Conservation (phyloP, 129 eudicot genomes). For the Dittrichia graveolens region DNA sequence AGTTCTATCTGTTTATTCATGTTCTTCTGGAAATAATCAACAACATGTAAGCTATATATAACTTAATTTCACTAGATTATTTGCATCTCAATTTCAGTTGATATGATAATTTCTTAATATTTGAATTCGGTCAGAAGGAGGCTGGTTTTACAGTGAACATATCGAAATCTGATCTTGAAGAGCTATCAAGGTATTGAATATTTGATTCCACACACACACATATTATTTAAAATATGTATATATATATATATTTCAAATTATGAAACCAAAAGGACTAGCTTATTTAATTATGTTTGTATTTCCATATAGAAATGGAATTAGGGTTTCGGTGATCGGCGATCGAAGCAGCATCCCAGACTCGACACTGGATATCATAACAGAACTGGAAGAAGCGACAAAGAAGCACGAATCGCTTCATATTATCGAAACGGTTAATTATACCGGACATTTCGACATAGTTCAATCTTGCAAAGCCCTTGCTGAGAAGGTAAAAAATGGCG, state of each 20-base stretch:
- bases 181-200: constrained; percentile 16
- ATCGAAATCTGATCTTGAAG: neutral
- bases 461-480: constrained; percentile 24
- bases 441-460: constrained; percentile 14
- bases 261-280: neutral
- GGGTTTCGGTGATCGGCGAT: constrained; percentile 18
- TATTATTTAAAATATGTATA: too few species aligned
- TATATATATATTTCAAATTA: too few species aligned
- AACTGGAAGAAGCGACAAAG: constrained; percentile 15
- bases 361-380: constrained; percentile 4
- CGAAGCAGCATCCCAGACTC: neutral
- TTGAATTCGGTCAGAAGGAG: constrained; percentile 5
- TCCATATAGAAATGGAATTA: constrained; percentile 14
- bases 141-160: neutral
- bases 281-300: neutral
- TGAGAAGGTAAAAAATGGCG: neutral
- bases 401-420: constrained; percentile 16
- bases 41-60: neutral
- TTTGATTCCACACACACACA: too few species aligned
- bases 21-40: neutral
- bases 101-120: neutral
- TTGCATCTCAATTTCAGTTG: neutral
- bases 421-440: constrained; percentile 17
- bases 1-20: constrained; percentile 24
- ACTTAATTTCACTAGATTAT: neutral